Conservation (phyloP, 495 filamentous ascomycete genomes). For the Penicillium dipodomyicola region DNA sequence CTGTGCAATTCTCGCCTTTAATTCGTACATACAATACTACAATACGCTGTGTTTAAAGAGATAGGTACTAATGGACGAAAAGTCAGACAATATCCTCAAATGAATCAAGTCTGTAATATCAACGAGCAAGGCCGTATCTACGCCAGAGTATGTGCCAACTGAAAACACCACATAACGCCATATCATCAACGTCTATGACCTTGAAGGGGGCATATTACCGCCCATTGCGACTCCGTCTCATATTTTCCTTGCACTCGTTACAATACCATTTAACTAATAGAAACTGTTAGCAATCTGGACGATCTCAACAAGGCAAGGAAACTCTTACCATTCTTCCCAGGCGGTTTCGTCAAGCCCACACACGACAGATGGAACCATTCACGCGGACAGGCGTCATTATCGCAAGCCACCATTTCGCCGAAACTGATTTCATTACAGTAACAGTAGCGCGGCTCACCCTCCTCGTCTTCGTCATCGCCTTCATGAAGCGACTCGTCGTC, state of each 20-base stretch:
- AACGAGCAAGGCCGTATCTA: slow-evolving; percentile 1
- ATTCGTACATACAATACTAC: neutral
- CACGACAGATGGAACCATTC: slow-evolving; percentile 98
- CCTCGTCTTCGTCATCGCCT: slow-evolving; percentile 69
- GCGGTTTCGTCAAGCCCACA: slow-evolving; percentile 82
- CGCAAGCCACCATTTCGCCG: slow-evolving; percentile 98
- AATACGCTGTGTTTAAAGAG: neutral
- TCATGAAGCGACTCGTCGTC: slow-evolving; percentile 55
- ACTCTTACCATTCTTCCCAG: slow-evolving; percentile 75
- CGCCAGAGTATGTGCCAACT: neutral
- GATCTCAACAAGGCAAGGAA: slow-evolving; percentile 8
- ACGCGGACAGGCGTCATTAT: slow-evolving; percentile 76
- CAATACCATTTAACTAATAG: slow-evolving; percentile 84
- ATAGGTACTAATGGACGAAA: neutral
- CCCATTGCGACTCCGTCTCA: slow-evolving; percentile 53
- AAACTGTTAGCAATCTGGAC: slow-evolving; percentile 25
- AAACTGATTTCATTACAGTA: slow-evolving; percentile 92
- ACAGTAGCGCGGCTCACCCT: slow-evolving; percentile 85
- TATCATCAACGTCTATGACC: slow-evolving; percentile 6
- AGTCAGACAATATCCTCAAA: neutral
- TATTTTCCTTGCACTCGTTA: slow-evolving; percentile 75
- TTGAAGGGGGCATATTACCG: slow-evolving; percentile 21
- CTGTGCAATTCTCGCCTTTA: neutral
- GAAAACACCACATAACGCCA: slow-evolving; percentile 8
- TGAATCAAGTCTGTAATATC: neutral